A percentile compares a stretch with the other conserved stretches of the same genome.
These are phyloP conservation scores for Magnaporthiopsis poae DNA, from an alignment of 2,329 filamentous ascomycete genomes.

Conservation along the genomic window DNA sequence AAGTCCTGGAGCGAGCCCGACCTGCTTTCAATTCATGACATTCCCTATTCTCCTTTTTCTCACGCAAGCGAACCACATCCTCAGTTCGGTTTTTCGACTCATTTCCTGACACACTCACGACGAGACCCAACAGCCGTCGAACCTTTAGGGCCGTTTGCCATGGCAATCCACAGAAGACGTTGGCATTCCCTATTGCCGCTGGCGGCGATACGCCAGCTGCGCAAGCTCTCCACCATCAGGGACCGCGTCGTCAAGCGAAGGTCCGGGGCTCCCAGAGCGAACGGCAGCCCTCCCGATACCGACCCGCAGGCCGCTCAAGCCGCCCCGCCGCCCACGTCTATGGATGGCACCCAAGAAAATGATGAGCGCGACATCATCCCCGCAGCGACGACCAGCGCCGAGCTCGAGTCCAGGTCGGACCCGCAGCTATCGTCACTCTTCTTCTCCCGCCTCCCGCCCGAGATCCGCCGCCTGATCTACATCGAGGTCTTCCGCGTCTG, in stretches of 20 bases:
- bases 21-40: too few relatives aligned
- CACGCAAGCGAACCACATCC: too few relatives aligned
- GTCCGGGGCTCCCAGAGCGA: neutral
- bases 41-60: too few relatives aligned
- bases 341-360: neutral
- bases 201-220: conserved; percentile 1
- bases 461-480: conserved; percentile 14
- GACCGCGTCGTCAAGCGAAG: too few relatives aligned
- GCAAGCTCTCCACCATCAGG: neutral
- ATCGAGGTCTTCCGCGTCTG: conserved; percentile 10
- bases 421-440: conserved; percentile 14
- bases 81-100: too few relatives aligned
- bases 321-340: neutral
- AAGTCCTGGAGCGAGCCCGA: too few relatives aligned
- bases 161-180: neutral
- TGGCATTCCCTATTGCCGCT: neutral
- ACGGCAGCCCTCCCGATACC: neutral
- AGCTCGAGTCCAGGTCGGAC: conserved; percentile 6
- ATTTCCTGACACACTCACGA: too few relatives aligned
- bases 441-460: conserved; percentile 13
- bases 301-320: neutral
- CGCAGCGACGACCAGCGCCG: neutral
- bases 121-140: too few relatives aligned
- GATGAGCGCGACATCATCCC: neutral
- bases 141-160: neutral